Base-by-base conservation (phyloP, 1,284 basidiomycete species). In the Omphalotus olearius region DNA sequence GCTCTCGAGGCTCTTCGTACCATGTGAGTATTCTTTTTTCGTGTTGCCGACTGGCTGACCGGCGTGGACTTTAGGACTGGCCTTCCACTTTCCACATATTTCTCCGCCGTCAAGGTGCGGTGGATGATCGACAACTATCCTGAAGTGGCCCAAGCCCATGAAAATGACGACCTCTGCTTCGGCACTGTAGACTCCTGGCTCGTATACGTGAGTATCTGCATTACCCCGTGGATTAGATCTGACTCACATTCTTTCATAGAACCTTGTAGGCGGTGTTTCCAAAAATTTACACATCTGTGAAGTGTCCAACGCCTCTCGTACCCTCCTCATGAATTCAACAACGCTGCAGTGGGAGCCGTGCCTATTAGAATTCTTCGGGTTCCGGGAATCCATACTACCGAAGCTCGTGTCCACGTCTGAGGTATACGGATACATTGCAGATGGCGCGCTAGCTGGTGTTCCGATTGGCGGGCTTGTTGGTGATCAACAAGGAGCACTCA, bases 161-260 rank as follows among this genome's bases (percentile, higher is more conserved):
- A 90, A 36, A 71, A 79, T 42, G 92, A 93, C 64, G 82, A 91
- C 60, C 78, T 98, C 33, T 72, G 87, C 44, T 95, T 98, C 62
- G 96, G 96, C 25, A 99, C 97, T 1, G 86, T 99, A 51, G 97
- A 99, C 69, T 93, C 89, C 30, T 99, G 96, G 94, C 80, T 98
- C 51, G 82, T 89, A 57, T 98, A 94, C 70, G 92, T 93, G 60
- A 52, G 88, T 76, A 14, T 6, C 13, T 25, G 18, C 23, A 10
- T 25, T 16, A 13, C 48, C 30, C 41, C 49, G 30, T 23, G 23
- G 23, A 5, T 23, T 23, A 23, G 5, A 17, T 25, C 44, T 46
- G 47, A 46, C 49, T 54, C 30, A 56, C 42, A 40, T 45, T 30
- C 25, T 2, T 52, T 43, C 51, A 47, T 65, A 94, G 90, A 92